phyloP scores from a whole-genome alignment of 75 land plant genomes.

The Ceratopteris richardii region DNA sequence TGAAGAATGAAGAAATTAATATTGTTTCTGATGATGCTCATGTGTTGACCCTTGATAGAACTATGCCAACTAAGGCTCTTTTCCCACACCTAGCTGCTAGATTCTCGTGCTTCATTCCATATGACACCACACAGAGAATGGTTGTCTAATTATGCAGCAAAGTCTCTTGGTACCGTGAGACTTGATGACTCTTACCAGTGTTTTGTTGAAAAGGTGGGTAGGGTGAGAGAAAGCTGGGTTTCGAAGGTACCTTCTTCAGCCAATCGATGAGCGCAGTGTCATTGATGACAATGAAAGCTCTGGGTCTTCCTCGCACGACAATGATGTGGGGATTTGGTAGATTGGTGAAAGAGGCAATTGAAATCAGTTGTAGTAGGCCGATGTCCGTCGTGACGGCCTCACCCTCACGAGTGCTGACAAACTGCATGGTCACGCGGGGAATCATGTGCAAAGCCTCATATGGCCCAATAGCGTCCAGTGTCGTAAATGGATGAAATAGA shows the following conservation, averaged over 20 bases:
- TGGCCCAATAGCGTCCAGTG: slow-evolving; percentile 30
- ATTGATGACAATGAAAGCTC: slow-evolving; percentile 10
- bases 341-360: slow-evolving; percentile 28
- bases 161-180: too few relatives aligned
- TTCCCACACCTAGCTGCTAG: too few relatives aligned
- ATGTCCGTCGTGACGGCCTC: slow-evolving; percentile 10
- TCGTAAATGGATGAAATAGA: slow-evolving; percentile 22
- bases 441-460: slow-evolving; percentile 21
- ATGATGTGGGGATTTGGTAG: slow-evolving; percentile 27
- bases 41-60: too few relatives aligned
- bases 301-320: slow-evolving; percentile 28
- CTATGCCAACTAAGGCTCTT: too few relatives aligned
- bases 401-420: slow-evolving; percentile 20
- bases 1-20: too few relatives aligned
- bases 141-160: too few relatives aligned
- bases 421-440: slow-evolving; percentile 21
- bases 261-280: slow-evolving; percentile 25
- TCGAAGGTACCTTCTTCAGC: slow-evolving; percentile 11
- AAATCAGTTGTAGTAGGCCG: slow-evolving; percentile 17
- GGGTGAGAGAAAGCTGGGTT: too few relatives aligned
- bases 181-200: too few relatives aligned
- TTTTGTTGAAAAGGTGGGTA: too few relatives aligned
- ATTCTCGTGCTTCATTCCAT: too few relatives aligned
- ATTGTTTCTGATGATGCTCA: too few relatives aligned
- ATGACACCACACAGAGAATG: too few relatives aligned